Evolutionary conservation across 2,329 filamentous ascomycete genomes (phyloP).

Genomic region (Arthrobotrys musiformis): DNA sequence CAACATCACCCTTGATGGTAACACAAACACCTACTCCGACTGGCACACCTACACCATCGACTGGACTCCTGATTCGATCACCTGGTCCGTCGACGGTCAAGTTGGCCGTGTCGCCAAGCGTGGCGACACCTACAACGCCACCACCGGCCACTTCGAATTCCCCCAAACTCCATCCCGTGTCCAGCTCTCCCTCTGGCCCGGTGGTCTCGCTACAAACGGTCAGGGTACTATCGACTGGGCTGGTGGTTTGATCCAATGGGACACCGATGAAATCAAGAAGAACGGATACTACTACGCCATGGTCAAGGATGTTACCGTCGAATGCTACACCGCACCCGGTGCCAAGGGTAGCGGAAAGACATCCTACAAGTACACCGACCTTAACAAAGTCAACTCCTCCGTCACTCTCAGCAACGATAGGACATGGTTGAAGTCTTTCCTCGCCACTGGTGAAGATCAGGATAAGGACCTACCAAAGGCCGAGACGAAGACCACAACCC

Average conservation of each 20-base stretch:
- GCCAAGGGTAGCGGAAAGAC: slow-evolving; percentile 69
- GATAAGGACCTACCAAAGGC: slow-evolving; percentile 65
- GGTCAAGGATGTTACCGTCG: slow-evolving; percentile 79
- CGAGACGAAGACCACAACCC: slow-evolving; percentile 59
- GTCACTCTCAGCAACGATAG: slow-evolving; percentile 78
- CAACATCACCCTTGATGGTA: slow-evolving; percentile 71
- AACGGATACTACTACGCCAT: slow-evolving; percentile 89
- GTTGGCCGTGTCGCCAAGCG: slow-evolving; percentile 79
- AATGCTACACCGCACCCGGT: slow-evolving; percentile 88
- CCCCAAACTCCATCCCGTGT: slow-evolving; percentile 92
- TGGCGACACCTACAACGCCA: slow-evolving; percentile 85
- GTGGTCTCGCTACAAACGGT: slow-evolving; percentile 80
- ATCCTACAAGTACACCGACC: slow-evolving; percentile 79
- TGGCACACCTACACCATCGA: slow-evolving; percentile 92
- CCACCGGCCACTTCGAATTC: slow-evolving; percentile 81
- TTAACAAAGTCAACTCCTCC: slow-evolving; percentile 76
- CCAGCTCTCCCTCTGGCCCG: slow-evolving; percentile 96
- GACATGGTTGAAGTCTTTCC: slow-evolving; percentile 80
- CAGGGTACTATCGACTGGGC: slow-evolving; percentile 91
- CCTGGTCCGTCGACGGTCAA: slow-evolving; percentile 86
- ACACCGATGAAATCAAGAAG: slow-evolving; percentile 79
- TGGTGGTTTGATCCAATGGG: slow-evolving; percentile 89
- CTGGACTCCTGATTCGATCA: slow-evolving; percentile 87
- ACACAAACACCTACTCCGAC: slow-evolving; percentile 77
- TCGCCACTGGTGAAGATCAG: slow-evolving; percentile 83